Percentiles rank a stretch among this genome's conserved stretches.
These are phyloP conservation scores for Coemansia sp. DNA, from an alignment of 192 early-diverging fungal genomes.

Conservation along the genomic window DNA sequence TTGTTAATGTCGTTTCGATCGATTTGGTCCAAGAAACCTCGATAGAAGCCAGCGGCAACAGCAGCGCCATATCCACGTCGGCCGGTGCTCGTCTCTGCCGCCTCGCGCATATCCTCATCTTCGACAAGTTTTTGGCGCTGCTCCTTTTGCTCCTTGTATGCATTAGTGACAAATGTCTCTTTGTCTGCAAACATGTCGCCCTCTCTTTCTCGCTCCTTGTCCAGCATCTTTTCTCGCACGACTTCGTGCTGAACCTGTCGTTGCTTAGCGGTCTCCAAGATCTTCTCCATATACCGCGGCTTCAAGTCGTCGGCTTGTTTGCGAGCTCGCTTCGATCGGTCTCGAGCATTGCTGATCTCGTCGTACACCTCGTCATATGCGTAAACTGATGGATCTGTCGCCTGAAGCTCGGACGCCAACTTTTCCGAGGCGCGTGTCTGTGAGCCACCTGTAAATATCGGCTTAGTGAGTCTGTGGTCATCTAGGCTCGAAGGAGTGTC, in stretches of 20 bases:
- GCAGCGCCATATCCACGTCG: neutral
- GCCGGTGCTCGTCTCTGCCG: neutral
- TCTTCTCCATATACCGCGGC: constrained; percentile 53
- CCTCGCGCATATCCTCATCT: constrained; percentile 35
- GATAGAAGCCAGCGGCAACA: constrained; percentile 25
- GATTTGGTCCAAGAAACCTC: constrained; percentile 49
- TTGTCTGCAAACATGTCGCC: constrained; percentile 46
- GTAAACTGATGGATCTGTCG: constrained; percentile 31
- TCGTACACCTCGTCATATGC: constrained; percentile 54
- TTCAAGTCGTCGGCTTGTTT: constrained; percentile 20
- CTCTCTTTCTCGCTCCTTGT: constrained; percentile 42
- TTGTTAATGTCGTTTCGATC: constrained; percentile 67
- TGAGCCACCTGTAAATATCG: constrained; percentile 13
- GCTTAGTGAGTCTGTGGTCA: neutral
- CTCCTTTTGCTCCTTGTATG: constrained; percentile 50
- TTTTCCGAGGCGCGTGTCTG: constrained; percentile 19
- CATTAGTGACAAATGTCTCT: constrained; percentile 43
- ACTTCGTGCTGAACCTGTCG: constrained; percentile 47
- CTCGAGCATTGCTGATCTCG: constrained; percentile 20
- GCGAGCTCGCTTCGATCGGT: constrained; percentile 12
- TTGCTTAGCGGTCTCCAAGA: constrained; percentile 43
- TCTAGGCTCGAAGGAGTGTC: neutral
- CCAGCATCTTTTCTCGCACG: constrained; percentile 33
- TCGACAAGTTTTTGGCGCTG: constrained; percentile 28
- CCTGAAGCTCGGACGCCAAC: constrained; percentile 22